Evolutionary conservation across 169 alveolate genomes (phyloP).

Genomic region (Plasmodium reichenowi): DNA sequence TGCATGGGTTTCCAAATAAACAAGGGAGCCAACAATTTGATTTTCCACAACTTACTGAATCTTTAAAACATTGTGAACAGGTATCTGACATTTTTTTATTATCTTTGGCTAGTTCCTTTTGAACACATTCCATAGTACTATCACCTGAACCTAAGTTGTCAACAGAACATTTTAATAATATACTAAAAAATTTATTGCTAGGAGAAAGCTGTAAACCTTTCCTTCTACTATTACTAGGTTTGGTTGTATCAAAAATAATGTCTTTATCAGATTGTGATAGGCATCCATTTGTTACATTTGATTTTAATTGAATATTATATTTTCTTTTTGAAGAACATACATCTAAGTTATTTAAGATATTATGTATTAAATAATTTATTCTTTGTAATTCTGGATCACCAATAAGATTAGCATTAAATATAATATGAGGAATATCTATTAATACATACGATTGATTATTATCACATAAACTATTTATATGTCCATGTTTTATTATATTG

Average conservation of each 20-base stretch:
- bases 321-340: background rate
- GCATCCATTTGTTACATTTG: conserved; percentile 29
- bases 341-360: conserved; percentile 28
- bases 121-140: conserved; percentile 51
- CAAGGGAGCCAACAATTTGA: conserved; percentile 70
- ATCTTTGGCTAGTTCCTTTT: conserved; percentile 36
- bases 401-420: conserved; percentile 25
- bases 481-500: conserved; percentile 31
- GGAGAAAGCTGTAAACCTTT: conserved; percentile 4
- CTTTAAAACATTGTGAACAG: conserved; percentile 43
- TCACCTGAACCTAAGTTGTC: conserved; percentile 69
- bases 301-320: background rate
- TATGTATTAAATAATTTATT: conserved; percentile 24
- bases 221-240: background rate
- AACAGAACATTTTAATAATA: conserved; percentile 57
- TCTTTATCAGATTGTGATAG: conserved; percentile 31
- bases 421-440: conserved; percentile 38
- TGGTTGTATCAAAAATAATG: conserved; percentile 30
- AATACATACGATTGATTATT: conserved; percentile 21
- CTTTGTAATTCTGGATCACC: conserved; percentile 33
- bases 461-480: conserved; percentile 28
- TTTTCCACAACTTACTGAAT: conserved; percentile 68
- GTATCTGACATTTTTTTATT: conserved; percentile 47
- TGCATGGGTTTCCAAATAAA: conserved; percentile 51
- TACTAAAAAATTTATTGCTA: conserved; percentile 42